Evolutionary conservation across 2,329 filamentous ascomycete species (phyloP), one percentile per base, ranked within the genome.

Genomic region (Aurifilum marmelostoma): DNA sequence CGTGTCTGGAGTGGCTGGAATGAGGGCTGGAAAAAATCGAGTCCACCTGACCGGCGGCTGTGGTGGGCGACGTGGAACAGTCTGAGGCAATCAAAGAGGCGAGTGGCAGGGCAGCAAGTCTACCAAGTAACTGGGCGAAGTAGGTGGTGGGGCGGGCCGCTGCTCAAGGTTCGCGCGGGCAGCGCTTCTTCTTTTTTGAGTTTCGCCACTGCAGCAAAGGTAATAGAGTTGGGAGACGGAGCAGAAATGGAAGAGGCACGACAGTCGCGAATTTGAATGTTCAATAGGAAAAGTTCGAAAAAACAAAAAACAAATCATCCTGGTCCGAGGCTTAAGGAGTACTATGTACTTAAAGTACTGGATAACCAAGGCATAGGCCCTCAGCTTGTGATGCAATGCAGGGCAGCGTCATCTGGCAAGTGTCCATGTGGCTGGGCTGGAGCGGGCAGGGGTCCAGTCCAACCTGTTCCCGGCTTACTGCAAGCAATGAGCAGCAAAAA

Each of bases 361-460:
- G 2, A 8, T 9, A 21, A n/a, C 8, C 56, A 59, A 37, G 56
- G 4, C n/a, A 37, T 59, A 18, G 14, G 5, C 14, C 8, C 24
- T 32, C 24, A 32, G 27, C 24, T 29, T 56, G 24, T 56, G 27
- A 56, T 56, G 52, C 52, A 62, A 56, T 56, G 52, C 52, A 62
- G 41, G 27, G 39, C 41, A 47, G 27, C 61, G 61, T 63, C 61
- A 63, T 63, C 39, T 63, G 18, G 27, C 61, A 32, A 34, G 61
- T n/a, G 61, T 47, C 21, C 61, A 29, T 47, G 61, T 47, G 61
- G 61, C 61, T 63, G 61, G 61, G 39, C 61, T 63, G 56, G 29
- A 59, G 56, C 16, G 32, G 56, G 32, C 56, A 59, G 56, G 56
- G 56, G 27, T 59, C 18, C 3, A 37, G 37, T n/a, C 56, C 56